Conservation (phyloP, 768 basidiomycete species). For the Tricholoma sp. region DNA sequence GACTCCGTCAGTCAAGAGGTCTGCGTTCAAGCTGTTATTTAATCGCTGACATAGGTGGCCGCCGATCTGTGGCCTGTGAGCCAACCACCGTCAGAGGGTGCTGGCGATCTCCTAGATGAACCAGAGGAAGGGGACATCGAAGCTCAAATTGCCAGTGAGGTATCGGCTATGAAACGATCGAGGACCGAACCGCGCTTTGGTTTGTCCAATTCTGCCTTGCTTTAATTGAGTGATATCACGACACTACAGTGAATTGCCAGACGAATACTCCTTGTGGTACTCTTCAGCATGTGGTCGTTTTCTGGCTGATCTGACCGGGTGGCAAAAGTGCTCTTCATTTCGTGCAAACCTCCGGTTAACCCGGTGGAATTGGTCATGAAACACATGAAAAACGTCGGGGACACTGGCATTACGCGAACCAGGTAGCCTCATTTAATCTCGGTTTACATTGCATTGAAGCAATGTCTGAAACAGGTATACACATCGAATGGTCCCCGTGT, state of each 20-base stretch:
- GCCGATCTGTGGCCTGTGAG: constrained; percentile 64
- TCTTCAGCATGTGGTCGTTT: constrained; percentile 10
- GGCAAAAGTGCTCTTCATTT: constrained; percentile 66
- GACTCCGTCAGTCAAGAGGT: constrained; percentile 49
- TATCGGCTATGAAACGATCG: constrained; percentile 65
- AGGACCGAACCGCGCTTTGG: constrained; percentile 61
- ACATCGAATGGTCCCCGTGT: constrained; percentile 68
- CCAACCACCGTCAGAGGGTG: constrained; percentile 6
- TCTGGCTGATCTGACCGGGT: not conserved
- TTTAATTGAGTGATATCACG: not conserved
- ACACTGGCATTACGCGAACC: constrained; percentile 60
- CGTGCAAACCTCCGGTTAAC: constrained; percentile 73
- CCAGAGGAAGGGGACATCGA: constrained; percentile 44
- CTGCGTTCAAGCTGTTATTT: not conserved
- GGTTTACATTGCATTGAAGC: not conserved
- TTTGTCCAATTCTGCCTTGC: constrained; percentile 19
- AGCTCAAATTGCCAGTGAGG: constrained; percentile 64
- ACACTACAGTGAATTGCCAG: constrained; percentile 57
- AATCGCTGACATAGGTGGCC: constrained; percentile 48
- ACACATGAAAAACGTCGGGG: constrained; percentile 57
- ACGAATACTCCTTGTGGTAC: constrained; percentile 78
- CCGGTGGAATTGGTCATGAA: constrained; percentile 65
- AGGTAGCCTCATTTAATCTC: constrained; percentile 34
- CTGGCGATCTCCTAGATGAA: constrained; percentile 8
- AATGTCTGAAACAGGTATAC: constrained; percentile 42